Evolutionary conservation across 208 protist species (phyloP).

Genomic region (Strigomonas culicis): DNA sequence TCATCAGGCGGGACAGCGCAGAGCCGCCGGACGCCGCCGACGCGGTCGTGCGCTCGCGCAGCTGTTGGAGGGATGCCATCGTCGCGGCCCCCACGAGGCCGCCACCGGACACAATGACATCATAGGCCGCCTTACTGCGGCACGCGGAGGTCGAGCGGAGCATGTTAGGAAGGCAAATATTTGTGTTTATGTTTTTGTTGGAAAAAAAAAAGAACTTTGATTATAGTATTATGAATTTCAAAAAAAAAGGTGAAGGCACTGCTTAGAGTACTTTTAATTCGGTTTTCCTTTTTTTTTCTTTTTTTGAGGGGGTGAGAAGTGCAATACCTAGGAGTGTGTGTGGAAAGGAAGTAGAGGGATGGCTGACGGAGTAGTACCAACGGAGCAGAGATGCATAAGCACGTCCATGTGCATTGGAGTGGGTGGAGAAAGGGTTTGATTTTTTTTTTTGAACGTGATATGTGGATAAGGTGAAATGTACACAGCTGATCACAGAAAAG

Average conservation of each 20-base stretch:
- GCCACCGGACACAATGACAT: conserved; percentile 76
- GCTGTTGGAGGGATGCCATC: conserved; percentile 67
- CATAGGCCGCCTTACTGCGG: conserved; percentile 8
- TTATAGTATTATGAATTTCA: not conserved
- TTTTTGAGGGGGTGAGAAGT: not conserved
- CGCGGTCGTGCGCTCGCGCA: conserved; percentile 24
- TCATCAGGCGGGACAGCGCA: conserved; percentile 45
- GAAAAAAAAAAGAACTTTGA: not conserved
- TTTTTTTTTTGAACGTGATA: too few relatives aligned
- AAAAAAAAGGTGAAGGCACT: not conserved
- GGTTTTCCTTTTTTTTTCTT: not conserved
- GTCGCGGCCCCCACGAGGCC: conserved; percentile 69
- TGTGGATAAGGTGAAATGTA: too few relatives aligned
- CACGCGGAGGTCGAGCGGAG: not conserved
- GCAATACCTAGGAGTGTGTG: not conserved
- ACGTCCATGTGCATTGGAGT: conserved; percentile 3
- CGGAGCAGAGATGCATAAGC: not conserved
- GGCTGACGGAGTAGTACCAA: not conserved
- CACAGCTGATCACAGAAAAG: too few relatives aligned
- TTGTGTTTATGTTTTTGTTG: not conserved
- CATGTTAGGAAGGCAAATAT: not conserved
- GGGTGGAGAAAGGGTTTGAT: not conserved
- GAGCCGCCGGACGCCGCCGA: not conserved
- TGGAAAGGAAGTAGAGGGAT: not conserved
- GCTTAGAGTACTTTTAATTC: not conserved